Base-by-base conservation (phyloP, 164 flowering plant genomes). In the Aristolochia fimbriata region DNA sequence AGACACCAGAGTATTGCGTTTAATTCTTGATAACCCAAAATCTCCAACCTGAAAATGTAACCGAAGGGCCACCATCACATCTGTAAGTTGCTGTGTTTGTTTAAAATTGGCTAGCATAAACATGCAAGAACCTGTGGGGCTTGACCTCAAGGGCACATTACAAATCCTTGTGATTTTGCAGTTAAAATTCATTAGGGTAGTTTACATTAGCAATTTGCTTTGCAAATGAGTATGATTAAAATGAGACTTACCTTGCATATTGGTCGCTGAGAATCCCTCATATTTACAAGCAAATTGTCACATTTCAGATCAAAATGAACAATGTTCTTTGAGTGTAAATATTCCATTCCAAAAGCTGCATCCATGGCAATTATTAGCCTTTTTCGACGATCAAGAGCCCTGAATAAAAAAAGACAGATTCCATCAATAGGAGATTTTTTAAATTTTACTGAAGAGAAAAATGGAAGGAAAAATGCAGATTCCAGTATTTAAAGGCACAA, bases 341-440 rank as follows among this genome's bases (percentile, higher is more conserved):
- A 89, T 64, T 89, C 96, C 96, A 89, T 89, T 54, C 96, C 96
- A 73, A 89, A 89, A 63, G 96, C 93, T 53, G 96, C 91, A 79
- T 89, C 94, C 86, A 84, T 70, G 63, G 91, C 86, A 62, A 89
- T 80, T 48, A 82, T 76, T 31, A 89, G 81, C 76, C 71, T 81
- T 71, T 71, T 89, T 47, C 89, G 84, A n/a, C 77, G 81, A 73
- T 88, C 96, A 68, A 88, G 80, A 54, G 67, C 57, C 77, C 93
- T 88, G 83, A 64, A 68, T 47, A 45, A 68, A 67, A 7, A 37
- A 3, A 37, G 12, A 37, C 10, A 31, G 37, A 31, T 7, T 37
- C 9, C 4, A 3, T 6, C 8, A 37, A 37, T 37, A 37, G 0
- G 9, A 37, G 43, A 10, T 3, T 37, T 37, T 37, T 37, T 37